Conservation (phyloP, 192 early-diverging fungal genomes). For the Chytriomyces sp. region DNA sequence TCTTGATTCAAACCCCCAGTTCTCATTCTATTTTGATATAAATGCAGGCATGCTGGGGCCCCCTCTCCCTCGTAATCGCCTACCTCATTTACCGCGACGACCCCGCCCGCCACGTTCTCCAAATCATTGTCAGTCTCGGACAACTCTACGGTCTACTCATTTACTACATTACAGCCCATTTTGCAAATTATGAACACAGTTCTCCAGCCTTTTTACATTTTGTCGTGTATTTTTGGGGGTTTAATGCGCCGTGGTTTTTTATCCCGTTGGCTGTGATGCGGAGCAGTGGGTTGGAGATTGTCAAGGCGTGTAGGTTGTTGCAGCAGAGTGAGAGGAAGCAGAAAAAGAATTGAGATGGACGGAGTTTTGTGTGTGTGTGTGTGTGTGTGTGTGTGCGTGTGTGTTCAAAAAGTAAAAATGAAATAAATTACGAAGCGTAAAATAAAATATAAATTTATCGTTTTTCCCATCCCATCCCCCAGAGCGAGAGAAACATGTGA, state of each 20-base stretch:
- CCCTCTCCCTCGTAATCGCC: conserved; percentile 42
- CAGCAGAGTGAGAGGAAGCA: background rate
- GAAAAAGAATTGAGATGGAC: background rate
- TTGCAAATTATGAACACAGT: conserved; percentile 62
- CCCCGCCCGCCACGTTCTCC: conserved; percentile 54
- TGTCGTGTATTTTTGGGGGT: conserved; percentile 85
- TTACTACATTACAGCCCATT: conserved; percentile 75
- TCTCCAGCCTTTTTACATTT: conserved; percentile 82
- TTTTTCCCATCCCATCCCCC: too few species aligned
- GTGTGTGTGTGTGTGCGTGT: background rate
- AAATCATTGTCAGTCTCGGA: conserved; percentile 60
- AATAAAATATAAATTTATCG: too few species aligned
- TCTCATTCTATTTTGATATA: background rate
- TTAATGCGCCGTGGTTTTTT: conserved; percentile 87
- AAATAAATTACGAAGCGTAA: too few species aligned
- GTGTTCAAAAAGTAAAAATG: too few species aligned
- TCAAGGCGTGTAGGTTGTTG: conserved; percentile 26
- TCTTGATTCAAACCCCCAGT: too few species aligned
- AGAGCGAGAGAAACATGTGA: too few species aligned
- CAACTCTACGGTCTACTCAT: conserved; percentile 84
- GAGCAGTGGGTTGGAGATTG: conserved; percentile 38
- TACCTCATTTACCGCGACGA: conserved; percentile 40
- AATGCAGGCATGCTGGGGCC: conserved; percentile 54
- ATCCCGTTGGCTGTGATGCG: conserved; percentile 62
- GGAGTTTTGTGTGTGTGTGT: background rate